Base-by-base conservation (phyloP, 305 asterid species). In the Coffea humblotiana region DNA sequence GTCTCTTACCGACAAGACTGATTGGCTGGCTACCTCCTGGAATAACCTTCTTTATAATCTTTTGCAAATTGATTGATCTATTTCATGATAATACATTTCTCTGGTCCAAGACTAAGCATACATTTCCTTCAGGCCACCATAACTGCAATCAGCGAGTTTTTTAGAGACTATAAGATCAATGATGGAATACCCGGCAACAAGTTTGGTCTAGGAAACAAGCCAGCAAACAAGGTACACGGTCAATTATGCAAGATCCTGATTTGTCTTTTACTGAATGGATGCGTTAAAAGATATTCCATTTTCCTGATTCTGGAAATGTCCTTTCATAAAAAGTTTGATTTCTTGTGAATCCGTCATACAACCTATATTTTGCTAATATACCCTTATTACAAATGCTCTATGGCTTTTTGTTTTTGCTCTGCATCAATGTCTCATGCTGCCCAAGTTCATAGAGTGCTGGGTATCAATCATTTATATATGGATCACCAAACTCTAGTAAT, bases 121-220 rank as follows among this genome's bases (percentile, higher is more conserved):
- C 32, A 19, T 68, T 67, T 86, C 18, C 90, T 73, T 56, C 4
- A 96, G 99, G 99, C 97, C 77, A 92, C 98, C 73, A 97, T 96
- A 61, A 92, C 94, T 71, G 97, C 98, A 79, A 91, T 96, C 76
- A 88, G 97, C 86, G 97, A 94, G 74, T 96, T 98, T 98, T 96
- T 96, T 82, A 89, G 97, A 84, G 99, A 96, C 87, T 96, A 96
- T 91, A 96, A 96, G 89, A 94, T 96, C 81, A 97, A 97, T 69
- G 99, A 96, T 83, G 99, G 99, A 75, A 96, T 94, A 83, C 97
- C 98, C 51, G 98, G 98, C 43, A 94, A 96, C 87, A 94, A 78
- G 83, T 96, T 96, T 76, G 99, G 95, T 77, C 98, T 96, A 79
- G 98, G 91, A 77, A 92, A 96, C 88, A 88, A 90, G 87, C 92